Conservation (phyloP, 2,329 filamentous ascomycete species). For the Fusarium burgessii region DNA sequence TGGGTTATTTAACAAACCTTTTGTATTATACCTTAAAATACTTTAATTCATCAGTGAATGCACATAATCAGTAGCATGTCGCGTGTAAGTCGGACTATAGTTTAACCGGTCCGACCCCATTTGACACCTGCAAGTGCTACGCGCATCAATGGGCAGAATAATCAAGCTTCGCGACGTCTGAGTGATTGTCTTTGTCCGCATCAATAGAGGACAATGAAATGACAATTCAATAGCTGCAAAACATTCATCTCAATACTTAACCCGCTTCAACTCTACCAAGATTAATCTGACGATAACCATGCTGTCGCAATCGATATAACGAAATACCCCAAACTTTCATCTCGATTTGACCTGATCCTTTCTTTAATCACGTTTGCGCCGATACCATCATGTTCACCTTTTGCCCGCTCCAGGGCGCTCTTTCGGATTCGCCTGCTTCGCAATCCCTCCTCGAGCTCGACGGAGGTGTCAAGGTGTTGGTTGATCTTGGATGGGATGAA, state of each 20-base stretch:
- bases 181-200: slow-evolving; percentile 39
- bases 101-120: slow-evolving; percentile 31
- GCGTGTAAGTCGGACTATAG: slow-evolving; percentile 42
- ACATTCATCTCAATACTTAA: background rate
- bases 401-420: slow-evolving; percentile 89
- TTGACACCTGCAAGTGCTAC: slow-evolving; percentile 33
- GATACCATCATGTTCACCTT: slow-evolving; percentile 89
- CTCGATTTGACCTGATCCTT: slow-evolving; percentile 18
- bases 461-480: slow-evolving; percentile 92
- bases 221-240: slow-evolving; percentile 32
- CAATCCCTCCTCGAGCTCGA: slow-evolving; percentile 98
- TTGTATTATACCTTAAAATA: background rate
- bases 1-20: background rate
- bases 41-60: background rate
- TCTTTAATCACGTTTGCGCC: slow-evolving; percentile 27
- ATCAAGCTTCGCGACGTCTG: slow-evolving; percentile 41
- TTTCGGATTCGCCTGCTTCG: slow-evolving; percentile 86
- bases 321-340: slow-evolving; percentile 6
- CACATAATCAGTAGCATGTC: background rate
- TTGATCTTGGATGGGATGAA: slow-evolving; percentile 97
- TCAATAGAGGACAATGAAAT: slow-evolving; percentile 34
- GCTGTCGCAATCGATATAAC: slow-evolving; percentile 36
- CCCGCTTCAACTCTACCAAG: background rate
- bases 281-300: slow-evolving; percentile 32
- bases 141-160: slow-evolving; percentile 35